A percentile compares a stretch with the other conserved stretches of the same genome.
Evolutionary conservation across 495 filamentous ascomycete species (phyloP).

Genomic region (Podospora fimiseda): DNA sequence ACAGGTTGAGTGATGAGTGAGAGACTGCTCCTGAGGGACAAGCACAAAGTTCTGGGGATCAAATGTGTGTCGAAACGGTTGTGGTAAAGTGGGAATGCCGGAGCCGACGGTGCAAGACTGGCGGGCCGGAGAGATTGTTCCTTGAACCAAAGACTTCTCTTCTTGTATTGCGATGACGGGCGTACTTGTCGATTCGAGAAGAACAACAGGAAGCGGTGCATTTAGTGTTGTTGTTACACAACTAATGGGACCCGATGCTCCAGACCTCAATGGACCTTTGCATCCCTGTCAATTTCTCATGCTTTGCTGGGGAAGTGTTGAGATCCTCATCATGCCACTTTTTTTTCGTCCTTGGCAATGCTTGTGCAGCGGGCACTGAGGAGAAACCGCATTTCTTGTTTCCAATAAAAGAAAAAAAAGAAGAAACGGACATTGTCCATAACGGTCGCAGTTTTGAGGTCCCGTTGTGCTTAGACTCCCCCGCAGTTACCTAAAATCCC

Average conservation of each 20-base stretch:
- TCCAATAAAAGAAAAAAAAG: too few relatives aligned
- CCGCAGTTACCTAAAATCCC: too few relatives aligned
- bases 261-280: constrained; percentile 17
- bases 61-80: too few relatives aligned
- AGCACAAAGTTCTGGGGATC: too few relatives aligned
- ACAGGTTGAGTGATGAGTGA: too few relatives aligned
- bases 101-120: neutral
- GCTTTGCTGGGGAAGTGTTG: constrained; percentile 7
- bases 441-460: too few relatives aligned
- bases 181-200: neutral
- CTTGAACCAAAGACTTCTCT: too few relatives aligned
- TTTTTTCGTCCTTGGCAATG: neutral
- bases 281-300: constrained; percentile 4
- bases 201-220: neutral
- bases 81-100: neutral
- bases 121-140: neutral
- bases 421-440: too few relatives aligned
- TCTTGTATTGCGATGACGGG: constrained; percentile 5
- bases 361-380: too few relatives aligned
- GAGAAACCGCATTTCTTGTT: too few relatives aligned
- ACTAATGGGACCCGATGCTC: constrained; percentile 13
- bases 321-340: constrained; percentile 8
- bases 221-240: constrained; percentile 4
- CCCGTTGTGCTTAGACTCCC: too few relatives aligned
- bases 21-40: too few relatives aligned